Evolutionary conservation across 306 rosid genomes (phyloP), one percentile per base, ranked within the genome.

Genomic region (Vigna reflexopilosa): DNA sequence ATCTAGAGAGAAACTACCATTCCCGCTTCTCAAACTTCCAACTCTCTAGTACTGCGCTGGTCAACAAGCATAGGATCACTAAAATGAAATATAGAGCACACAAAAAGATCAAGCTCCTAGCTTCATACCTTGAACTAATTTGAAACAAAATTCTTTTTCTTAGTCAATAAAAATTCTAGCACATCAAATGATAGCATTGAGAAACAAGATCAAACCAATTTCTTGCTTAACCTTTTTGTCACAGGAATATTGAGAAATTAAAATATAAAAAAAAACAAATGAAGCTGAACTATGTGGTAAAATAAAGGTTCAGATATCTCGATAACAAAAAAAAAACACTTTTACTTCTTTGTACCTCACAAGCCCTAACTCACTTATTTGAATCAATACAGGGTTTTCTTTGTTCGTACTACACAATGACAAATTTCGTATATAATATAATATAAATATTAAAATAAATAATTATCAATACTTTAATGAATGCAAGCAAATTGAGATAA

Each of bases 401-500:
- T 65, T 61, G 70, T 26, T 58, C 30, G 44, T 32, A 56, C 51
- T 51, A 69, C 51, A 50, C 42, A 11, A 69, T 9, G 56, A 9
- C 0, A 48, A 38, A 40, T 8, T 30, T 3, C 36, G 6, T 36
- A 61, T 34, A 34, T 34, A 34, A 34, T 58, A 47, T 16, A 9
- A 55, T 55, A 9, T 20, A 57, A 20, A 20, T 22, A 20, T 6
- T 52, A 61, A 61, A 58, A 51, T 34, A 20, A 50, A 76, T 19
- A 40, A 22, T 8, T 1, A 20, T 12, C 28, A 28, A 57, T 32
- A 47, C 38, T 69, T 4, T 32, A 73, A 67, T 55, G 34, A 72
- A 72, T 49, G 50, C 51, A 72, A 57, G 32, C 45, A 72, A 49
- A 58, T 58, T 77, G 15, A 14, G 61, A 84, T 20, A 20, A 52